A percentile compares a stretch with the other conserved stretches of the same genome.
Evolutionary conservation across 305 asterid species (phyloP).

Genomic region (Fraxinus latifolia): DNA sequence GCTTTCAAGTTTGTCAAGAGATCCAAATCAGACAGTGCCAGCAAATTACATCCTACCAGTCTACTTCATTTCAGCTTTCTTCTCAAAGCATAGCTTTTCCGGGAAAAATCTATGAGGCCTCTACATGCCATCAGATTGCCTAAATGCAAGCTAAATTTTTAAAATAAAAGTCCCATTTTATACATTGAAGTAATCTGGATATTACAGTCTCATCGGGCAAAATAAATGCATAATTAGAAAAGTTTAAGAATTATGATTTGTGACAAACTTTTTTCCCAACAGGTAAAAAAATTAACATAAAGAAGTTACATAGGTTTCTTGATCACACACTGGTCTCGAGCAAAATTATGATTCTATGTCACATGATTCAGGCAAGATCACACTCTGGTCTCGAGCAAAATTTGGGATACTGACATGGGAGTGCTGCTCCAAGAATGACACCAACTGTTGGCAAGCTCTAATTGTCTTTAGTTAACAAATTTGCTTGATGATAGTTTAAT

Average conservation of each 20-base stretch:
- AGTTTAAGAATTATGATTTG: background rate
- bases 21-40: background rate
- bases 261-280: background rate
- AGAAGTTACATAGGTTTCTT: background rate
- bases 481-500: background rate
- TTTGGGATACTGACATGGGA: background rate
- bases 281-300: background rate
- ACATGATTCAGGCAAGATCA: background rate
- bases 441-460: background rate
- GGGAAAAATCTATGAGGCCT: background rate
- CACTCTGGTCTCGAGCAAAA: background rate
- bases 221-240: background rate
- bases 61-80: background rate
- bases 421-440: background rate
- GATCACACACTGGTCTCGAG: background rate
- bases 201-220: background rate
- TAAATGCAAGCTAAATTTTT: background rate
- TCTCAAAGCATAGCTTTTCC: background rate
- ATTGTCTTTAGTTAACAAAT: background rate
- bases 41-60: background rate
- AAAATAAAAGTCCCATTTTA: background rate
- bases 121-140: background rate
- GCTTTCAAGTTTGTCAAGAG: background rate
- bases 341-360: background rate
- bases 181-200: background rate